phyloP scores from a whole-genome alignment of 2,329 filamentous ascomycete species.

The Trematosphaeria pertusa region DNA sequence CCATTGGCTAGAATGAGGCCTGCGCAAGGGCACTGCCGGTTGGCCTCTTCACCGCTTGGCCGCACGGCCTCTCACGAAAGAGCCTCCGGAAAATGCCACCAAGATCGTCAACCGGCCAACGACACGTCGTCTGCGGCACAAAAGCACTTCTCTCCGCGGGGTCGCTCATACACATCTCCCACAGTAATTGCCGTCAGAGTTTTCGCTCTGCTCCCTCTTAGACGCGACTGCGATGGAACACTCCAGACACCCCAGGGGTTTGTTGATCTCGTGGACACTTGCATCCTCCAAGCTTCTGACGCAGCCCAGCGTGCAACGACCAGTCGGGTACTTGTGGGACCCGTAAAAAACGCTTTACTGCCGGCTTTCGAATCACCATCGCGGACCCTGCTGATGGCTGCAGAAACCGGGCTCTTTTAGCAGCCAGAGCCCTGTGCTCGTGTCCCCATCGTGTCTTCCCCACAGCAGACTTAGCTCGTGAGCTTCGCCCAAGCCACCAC shows the following conservation, averaged over 20 bases:
- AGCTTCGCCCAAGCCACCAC: conserved; percentile 5
- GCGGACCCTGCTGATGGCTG: neutral
- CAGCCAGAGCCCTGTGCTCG: neutral
- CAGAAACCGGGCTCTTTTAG: conserved; percentile 2
- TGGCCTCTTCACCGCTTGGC: conserved; percentile 8
- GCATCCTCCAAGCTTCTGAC: conserved; percentile 4
- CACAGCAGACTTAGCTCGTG: neutral
- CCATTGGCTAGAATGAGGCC: neutral
- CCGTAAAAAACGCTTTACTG: neutral
- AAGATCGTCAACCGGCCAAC: conserved; percentile 1
- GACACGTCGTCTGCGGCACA: neutral
- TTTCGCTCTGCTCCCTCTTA: neutral
- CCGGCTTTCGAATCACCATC: conserved; percentile 1
- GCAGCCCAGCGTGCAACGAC: neutral
- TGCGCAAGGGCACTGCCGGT: neutral
- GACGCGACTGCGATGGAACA: neutral
- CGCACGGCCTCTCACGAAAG: conserved; percentile 13
- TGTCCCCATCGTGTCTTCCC: neutral
- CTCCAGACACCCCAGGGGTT: neutral
- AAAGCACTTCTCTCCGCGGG: conserved; percentile 1
- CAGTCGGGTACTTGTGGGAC: conserved; percentile 2
- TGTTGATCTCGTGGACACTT: conserved; percentile 5
- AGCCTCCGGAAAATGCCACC: conserved; percentile 10
- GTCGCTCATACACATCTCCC: neutral
- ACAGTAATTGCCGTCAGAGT: neutral